Evolutionary conservation across 1,284 basidiomycete species (phyloP).

Genomic region (Marasmius sp.): DNA sequence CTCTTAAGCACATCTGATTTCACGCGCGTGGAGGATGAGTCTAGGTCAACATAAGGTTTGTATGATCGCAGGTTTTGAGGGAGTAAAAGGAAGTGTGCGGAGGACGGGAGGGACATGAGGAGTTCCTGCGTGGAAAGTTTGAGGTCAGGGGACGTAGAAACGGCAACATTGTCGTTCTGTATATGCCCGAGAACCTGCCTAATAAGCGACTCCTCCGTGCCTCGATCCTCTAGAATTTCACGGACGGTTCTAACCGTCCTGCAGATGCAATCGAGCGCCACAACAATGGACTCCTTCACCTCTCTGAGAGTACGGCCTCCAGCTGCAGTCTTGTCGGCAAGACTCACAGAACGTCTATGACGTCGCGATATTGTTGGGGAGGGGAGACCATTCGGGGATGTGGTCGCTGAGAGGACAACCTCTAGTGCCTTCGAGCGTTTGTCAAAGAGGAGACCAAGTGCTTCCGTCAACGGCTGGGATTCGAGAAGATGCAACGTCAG

Average conservation of each 20-base stretch:
- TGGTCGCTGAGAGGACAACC: constrained; percentile 39
- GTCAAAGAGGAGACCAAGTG: constrained; percentile 64
- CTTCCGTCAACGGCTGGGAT: constrained; percentile 73
- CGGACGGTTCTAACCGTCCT: constrained; percentile 56
- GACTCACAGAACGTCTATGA: constrained; percentile 32
- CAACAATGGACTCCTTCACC: constrained; percentile 50
- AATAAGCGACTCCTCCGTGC: constrained; percentile 48
- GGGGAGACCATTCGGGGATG: constrained; percentile 17
- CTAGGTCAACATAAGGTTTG: constrained; percentile 71
- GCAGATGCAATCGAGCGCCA: constrained; percentile 52
- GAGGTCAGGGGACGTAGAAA: constrained; percentile 50
- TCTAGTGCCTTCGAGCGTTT: constrained; percentile 73
- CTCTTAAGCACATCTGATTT: constrained; percentile 40
- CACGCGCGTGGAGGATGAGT: constrained; percentile 52
- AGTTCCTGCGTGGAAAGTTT: constrained; percentile 61
- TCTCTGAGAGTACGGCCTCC: constrained; percentile 37
- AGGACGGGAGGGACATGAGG: constrained; percentile 66
- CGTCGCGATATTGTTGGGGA: constrained; percentile 9
- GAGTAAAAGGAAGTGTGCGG: constrained; percentile 66
- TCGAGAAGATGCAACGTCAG: constrained; percentile 84
- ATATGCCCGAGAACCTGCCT: constrained; percentile 54
- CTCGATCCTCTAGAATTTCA: constrained; percentile 46
- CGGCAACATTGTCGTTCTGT: constrained; percentile 44
- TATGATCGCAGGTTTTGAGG: constrained; percentile 64
- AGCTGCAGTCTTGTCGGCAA: constrained; percentile 14